Evolutionary conservation across 352 stramenopile species (phyloP), one percentile per base, ranked within the genome.

Genomic region (Aphanomyces astaci): DNA sequence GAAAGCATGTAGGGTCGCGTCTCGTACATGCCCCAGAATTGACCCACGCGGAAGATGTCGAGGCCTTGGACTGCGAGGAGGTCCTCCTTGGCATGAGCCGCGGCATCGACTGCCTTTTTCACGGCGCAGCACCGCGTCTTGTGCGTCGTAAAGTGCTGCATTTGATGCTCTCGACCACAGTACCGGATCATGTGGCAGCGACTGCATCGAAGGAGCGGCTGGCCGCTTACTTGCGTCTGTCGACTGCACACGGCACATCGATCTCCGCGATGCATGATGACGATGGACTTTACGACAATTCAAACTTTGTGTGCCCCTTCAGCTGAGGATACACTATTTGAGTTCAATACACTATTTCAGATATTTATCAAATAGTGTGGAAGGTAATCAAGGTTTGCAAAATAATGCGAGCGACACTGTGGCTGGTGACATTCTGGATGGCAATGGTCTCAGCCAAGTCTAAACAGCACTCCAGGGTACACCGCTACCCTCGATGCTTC

Each of bases 381-480:
- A 43, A 9, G 4, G 24, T 53, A 24, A 9, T 19, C 45, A 24
- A 46, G 43, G 13, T 27, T 24, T 22, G 4, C 53, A 15, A 33
- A 28, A 28, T 56, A 56, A 56, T 56, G 49, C 15, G 24, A 28
- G 15, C 15, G 49, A 5, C 15, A 56, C 28, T 51, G n/a, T 7
- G 24, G 1, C n/a, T 64, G 43, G 33, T 22, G 33, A 3, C 33
- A 2, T 11, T 39, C 39, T 19, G n/a, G 43, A 60, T 65, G 36
- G 56, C 15, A 7, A 43, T 53, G 17, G 51, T 25, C 7, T 22
- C 25, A 33, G 43, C 62, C 28, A 68, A 68, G 55, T 43, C 39
- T 11, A 68, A 68, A 17, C 39, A 32, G 28, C 25, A 68, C 39
- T 51, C 62, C 19, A 19, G 24, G 2, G 60, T 67, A 67, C 48